These are phyloP conservation scores for Jackrogersella multiformis DNA, from an alignment of 495 filamentous ascomycete genomes.

Conservation along the genomic window DNA sequence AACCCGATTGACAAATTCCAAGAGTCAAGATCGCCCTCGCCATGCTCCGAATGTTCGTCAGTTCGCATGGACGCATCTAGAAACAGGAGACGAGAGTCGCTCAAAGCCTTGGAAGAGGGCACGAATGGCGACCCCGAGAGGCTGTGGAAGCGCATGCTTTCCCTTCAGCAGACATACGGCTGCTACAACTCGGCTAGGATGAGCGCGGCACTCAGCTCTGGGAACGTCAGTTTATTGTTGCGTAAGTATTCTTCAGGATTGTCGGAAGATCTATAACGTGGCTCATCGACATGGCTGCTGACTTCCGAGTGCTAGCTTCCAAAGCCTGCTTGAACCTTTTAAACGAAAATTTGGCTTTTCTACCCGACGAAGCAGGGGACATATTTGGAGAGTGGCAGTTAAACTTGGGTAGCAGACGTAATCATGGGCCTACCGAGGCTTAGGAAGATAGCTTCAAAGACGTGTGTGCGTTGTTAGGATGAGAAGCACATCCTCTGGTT, in stretches of 20 bases:
- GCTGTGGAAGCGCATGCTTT: constrained; percentile 58
- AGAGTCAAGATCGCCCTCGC: constrained; percentile 38
- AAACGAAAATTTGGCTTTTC: constrained; percentile 54
- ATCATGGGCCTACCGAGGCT: constrained; percentile 4
- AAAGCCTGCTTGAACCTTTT: constrained; percentile 54
- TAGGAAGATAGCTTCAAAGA: background rate
- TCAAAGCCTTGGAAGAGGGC: constrained; percentile 44
- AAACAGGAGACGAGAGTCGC: constrained; percentile 40
- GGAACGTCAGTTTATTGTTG: constrained; percentile 45
- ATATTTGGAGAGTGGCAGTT: constrained; percentile 12
- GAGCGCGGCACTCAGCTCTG: constrained; percentile 53
- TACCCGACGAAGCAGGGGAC: constrained; percentile 49
- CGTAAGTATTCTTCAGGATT: constrained; percentile 46
- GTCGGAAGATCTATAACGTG: constrained; percentile 8
- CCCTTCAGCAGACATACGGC: constrained; percentile 53
- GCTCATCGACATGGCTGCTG: constrained; percentile 15
- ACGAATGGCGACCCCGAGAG: constrained; percentile 48
- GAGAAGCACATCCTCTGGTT: constrained; percentile 4
- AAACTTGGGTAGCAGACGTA: background rate
- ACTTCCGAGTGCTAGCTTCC: constrained; percentile 45
- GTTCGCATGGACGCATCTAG: constrained; percentile 10
- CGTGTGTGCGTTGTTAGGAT: background rate
- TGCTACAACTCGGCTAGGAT: constrained; percentile 59
- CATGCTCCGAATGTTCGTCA: constrained; percentile 35
- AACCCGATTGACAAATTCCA: constrained; percentile 23